Percentiles rank a stretch among this genome's conserved stretches.
These are phyloP conservation scores for Claviceps africana DNA, from an alignment of 2,329 filamentous ascomycete genomes.

Conservation along the genomic window DNA sequence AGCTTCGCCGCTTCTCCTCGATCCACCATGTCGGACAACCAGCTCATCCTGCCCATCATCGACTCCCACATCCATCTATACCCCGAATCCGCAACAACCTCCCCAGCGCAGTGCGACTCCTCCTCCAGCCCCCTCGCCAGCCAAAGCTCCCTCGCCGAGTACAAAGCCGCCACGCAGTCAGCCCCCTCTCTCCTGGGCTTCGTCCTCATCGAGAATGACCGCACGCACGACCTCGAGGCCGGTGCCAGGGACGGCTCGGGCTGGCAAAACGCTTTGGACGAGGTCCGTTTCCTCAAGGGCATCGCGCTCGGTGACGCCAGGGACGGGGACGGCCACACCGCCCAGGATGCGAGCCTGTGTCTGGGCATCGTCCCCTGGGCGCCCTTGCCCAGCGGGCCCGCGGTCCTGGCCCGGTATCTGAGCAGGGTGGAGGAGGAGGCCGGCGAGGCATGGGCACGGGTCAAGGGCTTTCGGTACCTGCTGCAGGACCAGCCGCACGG, in stretches of 20 bases:
- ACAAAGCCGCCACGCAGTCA: slow-evolving; percentile 31
- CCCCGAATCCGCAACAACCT: slow-evolving; percentile 50
- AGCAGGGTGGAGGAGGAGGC: slow-evolving; percentile 43
- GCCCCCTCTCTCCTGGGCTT: slow-evolving; percentile 47
- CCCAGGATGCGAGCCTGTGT: slow-evolving; percentile 35
- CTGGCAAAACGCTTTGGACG: slow-evolving; percentile 55
- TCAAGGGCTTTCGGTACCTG: slow-evolving; percentile 72
- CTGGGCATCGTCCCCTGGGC: slow-evolving; percentile 72
- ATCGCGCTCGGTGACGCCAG: slow-evolving; percentile 47
- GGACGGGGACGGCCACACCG: slow-evolving; percentile 42
- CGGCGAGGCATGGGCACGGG: slow-evolving; percentile 49
- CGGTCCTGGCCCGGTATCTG: slow-evolving; percentile 52
- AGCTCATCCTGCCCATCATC: slow-evolving; percentile 47
- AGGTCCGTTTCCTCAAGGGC: slow-evolving; percentile 54
- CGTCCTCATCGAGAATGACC: slow-evolving; percentile 73
- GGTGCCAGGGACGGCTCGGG: slow-evolving; percentile 34
- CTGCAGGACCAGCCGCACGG: slow-evolving; percentile 62
- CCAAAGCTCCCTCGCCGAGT: slow-evolving; percentile 52
- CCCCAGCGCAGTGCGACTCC: slow-evolving; percentile 53
- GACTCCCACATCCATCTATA: slow-evolving; percentile 90
- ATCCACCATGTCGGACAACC: slow-evolving; percentile 22
- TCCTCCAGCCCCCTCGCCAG: slow-evolving; percentile 44
- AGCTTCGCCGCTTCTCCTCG: neutral
- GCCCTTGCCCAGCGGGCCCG: slow-evolving; percentile 54
- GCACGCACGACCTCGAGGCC: slow-evolving; percentile 43